Evolutionary conservation across 2,329 filamentous ascomycete genomes (phyloP), one percentile per base, ranked within the genome.

Genomic region (Fusarium ambrosium): DNA sequence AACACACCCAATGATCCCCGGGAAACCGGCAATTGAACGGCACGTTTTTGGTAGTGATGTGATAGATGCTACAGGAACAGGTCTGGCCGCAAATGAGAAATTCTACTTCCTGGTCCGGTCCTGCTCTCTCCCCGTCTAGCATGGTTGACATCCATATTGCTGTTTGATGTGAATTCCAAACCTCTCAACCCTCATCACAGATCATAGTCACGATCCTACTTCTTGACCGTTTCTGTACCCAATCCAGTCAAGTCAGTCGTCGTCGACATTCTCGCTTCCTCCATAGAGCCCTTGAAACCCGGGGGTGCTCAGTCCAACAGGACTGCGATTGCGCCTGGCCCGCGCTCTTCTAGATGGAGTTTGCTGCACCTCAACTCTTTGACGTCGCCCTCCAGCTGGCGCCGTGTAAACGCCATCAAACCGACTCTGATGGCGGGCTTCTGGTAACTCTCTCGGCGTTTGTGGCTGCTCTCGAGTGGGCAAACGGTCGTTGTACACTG

Each of bases 211-310:
- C 56, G 60, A 45, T 66, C 60, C 48, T 58, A 55, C 58, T 63
- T 59, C 62, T 36, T 7, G 10, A 16, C 18, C 18, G 53, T 37
- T 24, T 48, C 56, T 70, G 53, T 64, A 24, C 39, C 13, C 14
- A 16, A 22, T 22, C 20, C 14, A 16, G 22, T 22, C 48, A 20
- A 32, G 63, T 75, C 69, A 74, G 20, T 29, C 45, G 53, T 87
- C 86, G 48, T 86, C 85, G 2, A 81, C 80, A 77, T 89, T 89
- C 77, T 89, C 87, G 58, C 79, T 79, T 14, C 86, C 87, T 24
- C 85, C 86, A 71, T 88, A 87, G 27, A 88, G 79, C 14, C 87
- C 86, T 70, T 79, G 79, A 69, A 86, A 86, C 0, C 86, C 86
- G n/a, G 83, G 81, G n/a, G 81, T 82, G 32, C 79, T 78, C 61